phyloP scores from a whole-genome alignment of 352 stramenopile genomes.

The Phytophthora hibernalis region DNA sequence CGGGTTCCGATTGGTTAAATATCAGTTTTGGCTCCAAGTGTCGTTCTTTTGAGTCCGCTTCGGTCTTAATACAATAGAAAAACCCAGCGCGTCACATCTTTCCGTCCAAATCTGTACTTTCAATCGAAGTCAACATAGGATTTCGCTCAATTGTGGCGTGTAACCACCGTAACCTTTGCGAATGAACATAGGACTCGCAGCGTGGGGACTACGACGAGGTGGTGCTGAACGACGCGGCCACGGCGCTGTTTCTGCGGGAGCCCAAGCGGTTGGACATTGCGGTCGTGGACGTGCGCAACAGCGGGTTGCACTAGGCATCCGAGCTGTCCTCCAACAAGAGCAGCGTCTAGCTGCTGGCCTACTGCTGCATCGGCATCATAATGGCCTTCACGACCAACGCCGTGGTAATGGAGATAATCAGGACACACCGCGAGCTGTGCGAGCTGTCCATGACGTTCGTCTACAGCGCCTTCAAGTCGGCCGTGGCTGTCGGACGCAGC shows the following conservation, averaged over 20 bases:
- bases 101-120: too few species aligned
- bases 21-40: too few species aligned
- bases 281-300: constrained; percentile 40
- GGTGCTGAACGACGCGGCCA: constrained; percentile 48
- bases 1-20: too few species aligned
- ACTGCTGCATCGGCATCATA: constrained; percentile 87
- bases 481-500: constrained; percentile 68
- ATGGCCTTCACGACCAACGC: constrained; percentile 86
- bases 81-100: too few species aligned
- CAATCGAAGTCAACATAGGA: too few species aligned
- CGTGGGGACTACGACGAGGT: constrained; percentile 68
- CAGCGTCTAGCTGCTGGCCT: constrained; percentile 66
- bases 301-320: constrained; percentile 20
- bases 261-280: constrained; percentile 44
- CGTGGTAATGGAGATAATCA: constrained; percentile 86
- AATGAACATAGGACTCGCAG: constrained; percentile 37
- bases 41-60: too few species aligned
- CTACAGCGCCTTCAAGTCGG: constrained; percentile 80
- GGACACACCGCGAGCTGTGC: constrained; percentile 76
- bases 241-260: constrained; percentile 23
- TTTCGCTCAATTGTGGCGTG: too few species aligned
- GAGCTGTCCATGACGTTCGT: constrained; percentile 89
- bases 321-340: constrained; percentile 39
- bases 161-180: too few species aligned
- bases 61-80: too few species aligned